These are phyloP conservation scores for Ensete ventricosum DNA, from an alignment of 176 grass and related monocot species.

Conservation along the genomic window DNA sequence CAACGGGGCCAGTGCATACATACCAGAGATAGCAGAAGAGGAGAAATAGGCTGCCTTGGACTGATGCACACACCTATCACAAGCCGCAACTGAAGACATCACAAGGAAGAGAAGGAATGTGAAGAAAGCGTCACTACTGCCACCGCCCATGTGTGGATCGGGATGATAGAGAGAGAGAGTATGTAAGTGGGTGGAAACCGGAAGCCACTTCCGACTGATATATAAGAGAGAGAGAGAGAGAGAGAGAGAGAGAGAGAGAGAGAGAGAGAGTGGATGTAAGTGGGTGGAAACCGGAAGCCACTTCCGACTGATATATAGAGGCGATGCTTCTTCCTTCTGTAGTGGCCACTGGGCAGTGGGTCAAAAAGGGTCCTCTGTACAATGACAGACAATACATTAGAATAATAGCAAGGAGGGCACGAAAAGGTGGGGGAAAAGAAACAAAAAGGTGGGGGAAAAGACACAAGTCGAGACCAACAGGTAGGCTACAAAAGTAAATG, in stretches of 20 bases:
- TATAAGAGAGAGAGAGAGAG: no score
- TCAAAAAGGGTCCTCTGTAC: no score
- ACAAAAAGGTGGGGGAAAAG: neutral
- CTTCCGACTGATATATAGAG: no score
- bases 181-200: neutral
- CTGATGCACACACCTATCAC: constrained; percentile 60
- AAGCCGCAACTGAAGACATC: constrained; percentile 32
- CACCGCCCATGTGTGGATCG: neutral
- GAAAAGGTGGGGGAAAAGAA: neutral
- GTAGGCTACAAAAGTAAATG: neutral
- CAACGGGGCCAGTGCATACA: no score
- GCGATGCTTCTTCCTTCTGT: no score
- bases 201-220: no score
- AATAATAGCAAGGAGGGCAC: neutral
- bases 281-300: neutral
- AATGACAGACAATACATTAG: neutral
- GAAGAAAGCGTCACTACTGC: neutral
- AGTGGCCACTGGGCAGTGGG: no score
- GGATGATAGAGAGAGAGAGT: neutral
- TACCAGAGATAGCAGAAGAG: constrained; percentile 45
- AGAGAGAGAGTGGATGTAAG: neutral
- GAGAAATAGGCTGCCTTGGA: constrained; percentile 42
- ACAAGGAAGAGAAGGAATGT: constrained; percentile 14
- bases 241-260: neutral
- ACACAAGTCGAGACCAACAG: neutral